These are phyloP conservation scores for Apiosordaria backusii DNA, from an alignment of 495 filamentous ascomycete genomes.

Conservation along the genomic window DNA sequence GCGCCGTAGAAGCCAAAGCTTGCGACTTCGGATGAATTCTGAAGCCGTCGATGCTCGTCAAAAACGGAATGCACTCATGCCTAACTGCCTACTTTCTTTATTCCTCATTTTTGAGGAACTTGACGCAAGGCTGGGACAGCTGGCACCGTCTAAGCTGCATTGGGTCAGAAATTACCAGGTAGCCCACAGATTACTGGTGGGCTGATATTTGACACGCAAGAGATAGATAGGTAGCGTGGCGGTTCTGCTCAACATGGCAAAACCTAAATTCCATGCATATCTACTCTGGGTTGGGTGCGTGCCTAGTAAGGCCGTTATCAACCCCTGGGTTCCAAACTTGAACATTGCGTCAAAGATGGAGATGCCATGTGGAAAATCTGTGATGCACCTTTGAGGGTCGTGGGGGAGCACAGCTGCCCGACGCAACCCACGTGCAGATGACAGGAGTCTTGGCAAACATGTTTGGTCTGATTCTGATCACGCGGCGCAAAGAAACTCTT, in stretches of 20 bases:
- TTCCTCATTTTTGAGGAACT: background rate
- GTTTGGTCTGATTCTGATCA: background rate
- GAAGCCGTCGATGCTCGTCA: background rate
- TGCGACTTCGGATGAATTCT: background rate
- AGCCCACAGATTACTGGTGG: no score
- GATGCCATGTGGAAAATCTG: no score
- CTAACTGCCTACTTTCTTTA: background rate
- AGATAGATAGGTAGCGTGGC: background rate
- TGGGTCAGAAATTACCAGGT: no score
- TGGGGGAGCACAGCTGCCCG: background rate
- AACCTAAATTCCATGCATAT: background rate
- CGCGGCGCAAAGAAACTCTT: no score
- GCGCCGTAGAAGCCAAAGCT: background rate
- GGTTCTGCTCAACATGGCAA: background rate
- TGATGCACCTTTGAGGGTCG: no score
- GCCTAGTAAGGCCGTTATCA: background rate
- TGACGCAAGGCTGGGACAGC: background rate
- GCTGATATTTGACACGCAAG: no score
- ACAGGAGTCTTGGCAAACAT: background rate
- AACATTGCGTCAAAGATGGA: no score
- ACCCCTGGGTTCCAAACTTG: no score
- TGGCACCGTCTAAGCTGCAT: background rate
- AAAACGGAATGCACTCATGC: background rate
- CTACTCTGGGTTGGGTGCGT: background rate
- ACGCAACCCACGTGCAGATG: background rate